A percentile compares a stretch with the other conserved stretches of the same genome.
Evolutionary conservation across 2,329 filamentous ascomycete genomes (phyloP).

Genomic region (Pestalotiopsis fici): DNA sequence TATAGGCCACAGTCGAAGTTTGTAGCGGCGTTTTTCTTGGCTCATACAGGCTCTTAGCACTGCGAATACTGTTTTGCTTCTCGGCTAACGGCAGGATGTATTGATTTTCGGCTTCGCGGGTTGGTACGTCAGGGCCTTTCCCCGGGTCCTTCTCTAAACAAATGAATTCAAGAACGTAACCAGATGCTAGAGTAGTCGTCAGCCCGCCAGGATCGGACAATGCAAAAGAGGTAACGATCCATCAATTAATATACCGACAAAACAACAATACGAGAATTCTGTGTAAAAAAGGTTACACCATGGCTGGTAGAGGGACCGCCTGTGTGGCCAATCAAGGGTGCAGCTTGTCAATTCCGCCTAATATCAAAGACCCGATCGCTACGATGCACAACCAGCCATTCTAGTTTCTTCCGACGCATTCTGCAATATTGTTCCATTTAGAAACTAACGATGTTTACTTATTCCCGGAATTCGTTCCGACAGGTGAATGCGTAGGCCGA

Average conservation of each 20-base stretch:
- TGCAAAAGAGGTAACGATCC: slow-evolving; percentile 25
- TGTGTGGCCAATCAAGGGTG: not conserved
- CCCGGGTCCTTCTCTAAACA: too few species aligned
- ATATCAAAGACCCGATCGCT: not conserved
- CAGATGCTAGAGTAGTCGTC: not conserved
- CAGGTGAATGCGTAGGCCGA: not conserved
- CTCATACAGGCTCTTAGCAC: too few species aligned
- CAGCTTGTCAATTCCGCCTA: not conserved
- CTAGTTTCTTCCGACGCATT: not conserved
- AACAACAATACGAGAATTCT: not conserved
- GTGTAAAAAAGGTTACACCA: slow-evolving; percentile 12
- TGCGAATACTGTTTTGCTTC: too few species aligned
- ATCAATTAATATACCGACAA: slow-evolving; percentile 26
- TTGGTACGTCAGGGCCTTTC: too few species aligned
- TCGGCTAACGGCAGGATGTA: too few species aligned
- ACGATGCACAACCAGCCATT: not conserved
- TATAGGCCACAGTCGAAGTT: too few species aligned
- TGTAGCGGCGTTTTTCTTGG: too few species aligned
- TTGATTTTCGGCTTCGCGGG: too few species aligned
- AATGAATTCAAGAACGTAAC: too few species aligned
- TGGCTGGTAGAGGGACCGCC: slow-evolving; percentile 5
- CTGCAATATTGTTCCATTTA: not conserved
- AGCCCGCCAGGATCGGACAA: not conserved
- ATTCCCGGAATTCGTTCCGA: not conserved
- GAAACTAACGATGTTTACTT: not conserved